Conservation (phyloP, 305 asterid species). For the Rubia tinctorum region DNA sequence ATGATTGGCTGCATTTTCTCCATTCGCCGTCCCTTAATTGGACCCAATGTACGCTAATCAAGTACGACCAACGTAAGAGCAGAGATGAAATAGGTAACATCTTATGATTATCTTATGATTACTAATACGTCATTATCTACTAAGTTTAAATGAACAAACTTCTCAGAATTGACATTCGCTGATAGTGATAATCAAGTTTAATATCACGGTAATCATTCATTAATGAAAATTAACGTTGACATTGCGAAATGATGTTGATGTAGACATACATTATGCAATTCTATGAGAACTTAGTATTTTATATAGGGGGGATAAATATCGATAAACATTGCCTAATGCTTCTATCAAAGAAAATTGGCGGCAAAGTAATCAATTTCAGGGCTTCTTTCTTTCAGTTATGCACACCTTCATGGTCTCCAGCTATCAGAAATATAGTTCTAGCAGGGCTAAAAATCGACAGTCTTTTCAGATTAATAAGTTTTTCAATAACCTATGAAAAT, state of each 20-base stretch:
- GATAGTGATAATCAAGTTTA: neutral
- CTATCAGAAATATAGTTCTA: too few species aligned
- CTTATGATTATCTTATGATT: neutral
- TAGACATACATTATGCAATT: neutral
- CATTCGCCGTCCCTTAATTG: neutral
- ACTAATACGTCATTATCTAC: neutral
- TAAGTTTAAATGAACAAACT: neutral
- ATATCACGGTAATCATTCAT: neutral
- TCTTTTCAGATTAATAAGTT: too few species aligned
- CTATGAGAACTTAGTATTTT: too few species aligned
- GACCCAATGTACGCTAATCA: conserved; percentile 12
- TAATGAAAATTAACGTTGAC: neutral
- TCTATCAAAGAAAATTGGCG: too few species aligned
- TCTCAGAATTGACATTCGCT: neutral
- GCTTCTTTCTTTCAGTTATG: too few species aligned
- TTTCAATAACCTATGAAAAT: too few species aligned
- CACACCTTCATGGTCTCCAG: too few species aligned
- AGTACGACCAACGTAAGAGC: neutral
- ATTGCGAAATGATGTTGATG: neutral
- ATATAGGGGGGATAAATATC: too few species aligned
- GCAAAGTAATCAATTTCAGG: too few species aligned
- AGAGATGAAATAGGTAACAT: neutral
- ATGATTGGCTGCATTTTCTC: neutral
- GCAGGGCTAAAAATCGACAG: too few species aligned
- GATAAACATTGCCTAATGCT: too few species aligned